Base-by-base conservation (phyloP, 1,284 basidiomycete species). In the Boletus sp. region DNA sequence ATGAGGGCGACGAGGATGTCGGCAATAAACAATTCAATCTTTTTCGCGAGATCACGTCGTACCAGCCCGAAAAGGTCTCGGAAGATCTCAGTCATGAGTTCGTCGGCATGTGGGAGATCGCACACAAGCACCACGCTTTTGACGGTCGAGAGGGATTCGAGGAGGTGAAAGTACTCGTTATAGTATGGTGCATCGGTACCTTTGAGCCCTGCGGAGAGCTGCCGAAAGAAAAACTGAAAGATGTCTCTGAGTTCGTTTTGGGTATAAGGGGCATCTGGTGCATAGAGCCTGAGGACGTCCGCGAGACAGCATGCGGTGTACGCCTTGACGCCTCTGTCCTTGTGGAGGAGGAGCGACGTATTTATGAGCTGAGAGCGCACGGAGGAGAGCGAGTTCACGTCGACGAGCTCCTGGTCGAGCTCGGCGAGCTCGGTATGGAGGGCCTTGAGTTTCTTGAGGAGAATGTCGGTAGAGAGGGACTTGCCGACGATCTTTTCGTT, bases 231-330 rank as follows among this genome's bases (percentile, higher is more conserved):
- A 77, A 97, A 97, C 60, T 92, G 82, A 70, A 97, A 97, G 63
- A 97, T 94, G 67, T 95, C 91, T 71, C 88, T 78, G 33, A 98
- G 81, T 66, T 98, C 91, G 40, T 77, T 70, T 41, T 84, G 83
- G 4, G 86, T 94, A 66, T 95, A 99, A 9, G 96, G 96, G 25
- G 96, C 95, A 64, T 98, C 92, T 2, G 96, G 96, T 1, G 96
- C 96, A 67, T 94, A 97, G 39, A 99, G 78, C 30, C 93, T 74
- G 42, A 99, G 81, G 50, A 98, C 75, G 67, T 99, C 94, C 2
- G 94, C 93, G 16, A 99, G 78, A 69, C 94, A 98, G 69, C 93
- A 96, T 0, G 93, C 94, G 5, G 89, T 82, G 57, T 90, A 91
- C 0, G 93, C 94, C 68, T 94, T 96, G 57, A 99, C 91, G 17